Evolutionary conservation across 2,329 filamentous ascomycete genomes (phyloP), one percentile per base, ranked within the genome.

Genomic region (Hawksworthiomyces lignivorus): DNA sequence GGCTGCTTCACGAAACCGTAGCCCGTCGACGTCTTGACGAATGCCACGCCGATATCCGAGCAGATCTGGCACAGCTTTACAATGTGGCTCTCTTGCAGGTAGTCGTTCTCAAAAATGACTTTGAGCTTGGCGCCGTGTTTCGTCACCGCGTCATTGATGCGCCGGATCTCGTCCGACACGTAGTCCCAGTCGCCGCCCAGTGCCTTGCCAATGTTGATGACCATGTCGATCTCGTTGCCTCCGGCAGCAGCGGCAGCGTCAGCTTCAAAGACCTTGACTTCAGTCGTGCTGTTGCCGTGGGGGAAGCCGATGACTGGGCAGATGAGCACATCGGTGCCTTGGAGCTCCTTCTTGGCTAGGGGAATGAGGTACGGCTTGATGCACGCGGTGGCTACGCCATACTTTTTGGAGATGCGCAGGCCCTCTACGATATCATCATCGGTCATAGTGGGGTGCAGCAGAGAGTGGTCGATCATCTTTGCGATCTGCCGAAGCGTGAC

Each of bases 91-190:
- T 72, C 59, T 2, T 61, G 21, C 0, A 80, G 63, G 47, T 69
- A 80, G 51, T 77, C 74, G 49, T 76, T 80, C 50, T 80, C 75
- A 42, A 80, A 79, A 36, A 80, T 80, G 38, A 80, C 74, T 52
- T 80, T 80, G 7, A 80, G 60, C 1, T n/a, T n/a, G n/a, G n/a
- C n/a, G n/a, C n/a, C n/a, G n/a, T n/a, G n/a, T n/a, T n/a, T n/a
- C n/a, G n/a, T n/a, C n/a, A n/a, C n/a, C n/a, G n/a, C n/a, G n/a
- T n/a, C n/a, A n/a, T n/a, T n/a, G n/a, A n/a, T n/a, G n/a, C n/a
- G 65, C 1, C 56, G 52, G 36, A 80, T 73, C 51, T 80, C 75
- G 6, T 64, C 54, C 1, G 55, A 50, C 11, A 80, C 72, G 47
- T 77, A 80, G 7, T 62, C 63, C 74, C 75, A 80, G 22, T 80